Conservation (phyloP, 495 filamentous ascomycete species). For the Bombardia bombarda region DNA sequence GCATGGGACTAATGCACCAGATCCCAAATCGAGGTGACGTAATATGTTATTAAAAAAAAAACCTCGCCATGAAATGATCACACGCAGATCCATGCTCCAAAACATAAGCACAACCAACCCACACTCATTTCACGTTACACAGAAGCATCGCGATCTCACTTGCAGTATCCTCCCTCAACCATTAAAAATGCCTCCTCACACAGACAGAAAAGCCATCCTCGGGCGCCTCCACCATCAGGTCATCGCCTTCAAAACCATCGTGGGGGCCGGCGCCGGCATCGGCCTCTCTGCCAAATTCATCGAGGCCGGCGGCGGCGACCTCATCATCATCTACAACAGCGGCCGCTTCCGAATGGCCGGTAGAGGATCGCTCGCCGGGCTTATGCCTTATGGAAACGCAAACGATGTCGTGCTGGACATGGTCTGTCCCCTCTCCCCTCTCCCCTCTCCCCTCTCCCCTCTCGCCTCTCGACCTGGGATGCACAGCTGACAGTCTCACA, state of each 20-base stretch:
- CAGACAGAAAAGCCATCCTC: too few relatives aligned
- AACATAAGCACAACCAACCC: too few relatives aligned
- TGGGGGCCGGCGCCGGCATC: slow-evolving; percentile 65
- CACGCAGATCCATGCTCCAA: too few relatives aligned
- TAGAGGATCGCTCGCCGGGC: slow-evolving; percentile 57
- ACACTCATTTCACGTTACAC: too few relatives aligned
- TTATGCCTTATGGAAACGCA: slow-evolving; percentile 67
- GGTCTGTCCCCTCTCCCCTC: slow-evolving; percentile 27
- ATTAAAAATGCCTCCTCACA: too few relatives aligned
- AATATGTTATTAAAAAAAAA: too few relatives aligned
- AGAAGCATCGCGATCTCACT: too few relatives aligned
- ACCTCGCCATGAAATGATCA: too few relatives aligned
- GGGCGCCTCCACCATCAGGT: slow-evolving; percentile 44
- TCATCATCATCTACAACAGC: slow-evolving; percentile 67
- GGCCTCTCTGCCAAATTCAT: slow-evolving; percentile 64
- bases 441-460: neutral
- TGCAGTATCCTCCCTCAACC: too few relatives aligned
- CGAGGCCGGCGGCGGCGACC: slow-evolving; percentile 57
- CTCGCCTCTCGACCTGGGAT: neutral
- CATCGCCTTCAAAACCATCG: slow-evolving; percentile 45
- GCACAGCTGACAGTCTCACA: neutral
- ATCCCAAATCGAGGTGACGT: too few relatives aligned
- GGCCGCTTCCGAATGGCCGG: slow-evolving; percentile 70
- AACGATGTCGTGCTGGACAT: slow-evolving; percentile 63
- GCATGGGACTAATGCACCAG: too few relatives aligned